Evolutionary conservation across 768 basidiomycete genomes (phyloP).

Genomic region (Clitopilus hobsonii): DNA sequence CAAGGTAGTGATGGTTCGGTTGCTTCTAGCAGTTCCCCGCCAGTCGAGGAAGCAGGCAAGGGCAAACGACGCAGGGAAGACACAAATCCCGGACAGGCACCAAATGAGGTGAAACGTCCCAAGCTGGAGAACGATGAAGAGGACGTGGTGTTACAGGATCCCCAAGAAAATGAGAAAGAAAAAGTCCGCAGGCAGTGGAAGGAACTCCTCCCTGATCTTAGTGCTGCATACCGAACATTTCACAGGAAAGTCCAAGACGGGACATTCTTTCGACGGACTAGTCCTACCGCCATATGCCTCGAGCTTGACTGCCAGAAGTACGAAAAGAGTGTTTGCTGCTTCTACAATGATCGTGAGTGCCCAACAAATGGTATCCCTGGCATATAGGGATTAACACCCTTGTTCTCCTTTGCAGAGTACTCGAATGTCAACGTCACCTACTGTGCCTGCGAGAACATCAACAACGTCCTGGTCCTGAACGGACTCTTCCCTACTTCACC

Average conservation of each 20-base stretch:
- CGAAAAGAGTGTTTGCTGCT: not conserved
- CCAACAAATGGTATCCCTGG: not conserved
- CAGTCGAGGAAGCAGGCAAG: too few relatives aligned
- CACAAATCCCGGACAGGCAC: too few relatives aligned
- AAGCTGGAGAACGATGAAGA: too few relatives aligned
- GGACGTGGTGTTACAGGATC: too few relatives aligned
- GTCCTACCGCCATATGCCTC: not conserved
- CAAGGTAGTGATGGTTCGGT: too few relatives aligned
- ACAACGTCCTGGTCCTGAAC: not conserved
- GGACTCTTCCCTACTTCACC: not conserved
- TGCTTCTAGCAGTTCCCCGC: too few relatives aligned
- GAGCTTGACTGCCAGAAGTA: not conserved
- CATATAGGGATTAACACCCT: too few relatives aligned
- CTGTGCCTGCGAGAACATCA: not conserved
- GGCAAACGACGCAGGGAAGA: too few relatives aligned
- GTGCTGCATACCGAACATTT: not conserved
- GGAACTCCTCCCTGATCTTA: too few relatives aligned
- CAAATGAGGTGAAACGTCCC: too few relatives aligned
- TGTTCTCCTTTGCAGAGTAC: not conserved
- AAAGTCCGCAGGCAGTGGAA: too few relatives aligned
- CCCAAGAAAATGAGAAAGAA: too few relatives aligned
- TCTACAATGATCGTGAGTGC: not conserved
- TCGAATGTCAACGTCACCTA: not conserved
- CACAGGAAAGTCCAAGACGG: not conserved
- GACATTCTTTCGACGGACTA: not conserved